A percentile compares a stretch with the other conserved stretches of the same genome.
Conservation (phyloP, 2,329 filamentous ascomycete species). For the Aureobasidium lini region DNA sequence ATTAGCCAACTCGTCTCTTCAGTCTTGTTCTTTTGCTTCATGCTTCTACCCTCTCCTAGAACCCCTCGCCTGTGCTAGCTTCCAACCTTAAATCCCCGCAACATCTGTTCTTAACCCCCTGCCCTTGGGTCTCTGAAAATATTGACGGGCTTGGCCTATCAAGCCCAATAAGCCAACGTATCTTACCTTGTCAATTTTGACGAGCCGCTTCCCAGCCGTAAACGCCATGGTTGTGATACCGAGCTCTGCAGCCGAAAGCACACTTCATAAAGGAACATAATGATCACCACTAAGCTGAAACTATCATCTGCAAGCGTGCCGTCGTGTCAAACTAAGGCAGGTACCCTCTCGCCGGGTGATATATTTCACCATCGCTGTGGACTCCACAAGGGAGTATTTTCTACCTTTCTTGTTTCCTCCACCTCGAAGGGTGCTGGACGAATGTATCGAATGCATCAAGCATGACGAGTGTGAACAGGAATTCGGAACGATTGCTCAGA, state of each 20-base stretch:
- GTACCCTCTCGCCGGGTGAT: neutral
- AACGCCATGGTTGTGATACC: neutral
- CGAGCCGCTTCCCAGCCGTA: neutral
- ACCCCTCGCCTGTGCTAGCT: conserved; percentile 1
- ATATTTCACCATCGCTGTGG: neutral
- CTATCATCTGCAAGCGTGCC: conserved; percentile 1
- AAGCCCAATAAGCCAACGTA: neutral
- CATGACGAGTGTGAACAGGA: no score
- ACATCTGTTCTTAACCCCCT: neutral
- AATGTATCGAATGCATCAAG: no score
- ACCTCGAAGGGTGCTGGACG: no score
- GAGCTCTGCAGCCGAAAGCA: neutral
- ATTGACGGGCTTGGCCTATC: conserved; percentile 4
- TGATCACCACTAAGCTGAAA: conserved; percentile 1
- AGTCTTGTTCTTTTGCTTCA: neutral
- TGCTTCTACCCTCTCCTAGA: neutral
- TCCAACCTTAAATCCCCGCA: conserved; percentile 7
- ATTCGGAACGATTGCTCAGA: neutral
- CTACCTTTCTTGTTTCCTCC: neutral
- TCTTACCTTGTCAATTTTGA: neutral
- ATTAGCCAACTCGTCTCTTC: neutral
- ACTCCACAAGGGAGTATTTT: neutral
- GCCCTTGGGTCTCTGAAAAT: neutral
- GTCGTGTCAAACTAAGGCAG: conserved; percentile 2
- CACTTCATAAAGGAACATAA: neutral